These are phyloP conservation scores for Ramaria sp. DNA, from an alignment of 768 basidiomycete genomes.

Conservation along the genomic window DNA sequence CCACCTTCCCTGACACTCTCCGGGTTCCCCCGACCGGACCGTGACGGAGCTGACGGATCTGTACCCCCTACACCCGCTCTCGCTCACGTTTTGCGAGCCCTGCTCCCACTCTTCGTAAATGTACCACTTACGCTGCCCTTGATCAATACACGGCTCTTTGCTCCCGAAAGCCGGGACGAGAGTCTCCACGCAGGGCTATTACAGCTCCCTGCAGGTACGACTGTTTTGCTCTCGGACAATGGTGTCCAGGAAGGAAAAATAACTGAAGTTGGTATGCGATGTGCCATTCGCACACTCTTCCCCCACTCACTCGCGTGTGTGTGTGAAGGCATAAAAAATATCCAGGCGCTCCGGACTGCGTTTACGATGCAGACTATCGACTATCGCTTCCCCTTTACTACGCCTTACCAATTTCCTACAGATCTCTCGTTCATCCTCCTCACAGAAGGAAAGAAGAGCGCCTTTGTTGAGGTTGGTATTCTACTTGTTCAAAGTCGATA, in stretches of 20 bases:
- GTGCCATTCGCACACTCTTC: neutral
- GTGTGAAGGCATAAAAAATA: slow-evolving; percentile 47
- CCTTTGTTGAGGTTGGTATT: slow-evolving; percentile 53
- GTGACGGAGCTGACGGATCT: slow-evolving; percentile 19
- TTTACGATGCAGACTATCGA: slow-evolving; percentile 56
- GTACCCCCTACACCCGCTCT: slow-evolving; percentile 34
- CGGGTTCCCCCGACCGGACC: slow-evolving; percentile 42
- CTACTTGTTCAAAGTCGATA: no score
- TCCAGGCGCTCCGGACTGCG: slow-evolving; percentile 51
- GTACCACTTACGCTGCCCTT: slow-evolving; percentile 52
- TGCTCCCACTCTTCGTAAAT: slow-evolving; percentile 45
- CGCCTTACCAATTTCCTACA: slow-evolving; percentile 55
- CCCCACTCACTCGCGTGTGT: neutral
- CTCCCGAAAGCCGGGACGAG: slow-evolving; percentile 56
- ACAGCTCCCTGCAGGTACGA: slow-evolving; percentile 54
- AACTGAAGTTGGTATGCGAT: slow-evolving; percentile 32
- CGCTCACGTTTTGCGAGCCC: slow-evolving; percentile 38
- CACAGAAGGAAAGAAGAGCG: slow-evolving; percentile 53
- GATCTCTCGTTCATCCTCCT: slow-evolving; percentile 58
- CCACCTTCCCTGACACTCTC: slow-evolving; percentile 58
- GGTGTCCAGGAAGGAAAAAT: slow-evolving; percentile 60
- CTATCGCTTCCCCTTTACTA: slow-evolving; percentile 68
- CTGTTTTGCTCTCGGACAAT: slow-evolving; percentile 53
- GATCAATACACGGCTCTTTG: slow-evolving; percentile 45
- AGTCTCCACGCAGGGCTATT: slow-evolving; percentile 67